Percentiles rank a stretch among this genome's conserved stretches.
phyloP scores from a whole-genome alignment of 2,329 filamentous ascomycete genomes.

The Penicillium sclerotiorum region DNA sequence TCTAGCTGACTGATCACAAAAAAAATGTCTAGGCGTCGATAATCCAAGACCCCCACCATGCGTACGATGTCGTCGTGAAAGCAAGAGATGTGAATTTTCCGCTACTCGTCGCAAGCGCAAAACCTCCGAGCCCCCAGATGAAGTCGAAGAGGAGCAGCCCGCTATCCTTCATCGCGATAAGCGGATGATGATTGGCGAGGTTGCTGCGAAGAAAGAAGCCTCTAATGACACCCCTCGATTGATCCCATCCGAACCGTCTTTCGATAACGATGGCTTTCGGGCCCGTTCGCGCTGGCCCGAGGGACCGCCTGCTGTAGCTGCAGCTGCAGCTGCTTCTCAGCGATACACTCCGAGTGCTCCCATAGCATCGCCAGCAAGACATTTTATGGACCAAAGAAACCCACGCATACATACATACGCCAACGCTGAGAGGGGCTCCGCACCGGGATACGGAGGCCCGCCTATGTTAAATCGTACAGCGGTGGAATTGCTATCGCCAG shows the following conservation, averaged over 20 bases:
- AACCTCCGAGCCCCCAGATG: slow-evolving; percentile 52
- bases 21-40: slow-evolving; percentile 63
- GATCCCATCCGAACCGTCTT: slow-evolving; percentile 28
- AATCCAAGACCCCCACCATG: slow-evolving; percentile 93
- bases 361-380: slow-evolving; percentile 25
- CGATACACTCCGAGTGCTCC: slow-evolving; percentile 32
- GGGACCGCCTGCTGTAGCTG: slow-evolving; percentile 13
- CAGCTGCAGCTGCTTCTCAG: slow-evolving; percentile 17
- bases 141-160: slow-evolving; percentile 46
- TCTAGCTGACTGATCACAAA: slow-evolving; percentile 18
- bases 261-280: slow-evolving; percentile 28
- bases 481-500: slow-evolving; percentile 61
- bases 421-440: slow-evolving; percentile 25
- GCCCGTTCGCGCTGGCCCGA: slow-evolving; percentile 36
- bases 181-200: slow-evolving; percentile 57
- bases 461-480: slow-evolving; percentile 63
- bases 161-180: slow-evolving; percentile 46
- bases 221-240: slow-evolving; percentile 31
- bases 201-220: slow-evolving; percentile 31
- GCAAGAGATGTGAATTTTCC: slow-evolving; percentile 96
- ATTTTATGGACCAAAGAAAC: slow-evolving; percentile 32
- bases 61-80: slow-evolving; percentile 88
- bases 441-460: slow-evolving; percentile 49
- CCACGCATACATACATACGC: slow-evolving; percentile 30
- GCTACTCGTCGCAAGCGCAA: slow-evolving; percentile 92